Base-by-base conservation (phyloP, 768 basidiomycete species). In the Podaxis sp. region DNA sequence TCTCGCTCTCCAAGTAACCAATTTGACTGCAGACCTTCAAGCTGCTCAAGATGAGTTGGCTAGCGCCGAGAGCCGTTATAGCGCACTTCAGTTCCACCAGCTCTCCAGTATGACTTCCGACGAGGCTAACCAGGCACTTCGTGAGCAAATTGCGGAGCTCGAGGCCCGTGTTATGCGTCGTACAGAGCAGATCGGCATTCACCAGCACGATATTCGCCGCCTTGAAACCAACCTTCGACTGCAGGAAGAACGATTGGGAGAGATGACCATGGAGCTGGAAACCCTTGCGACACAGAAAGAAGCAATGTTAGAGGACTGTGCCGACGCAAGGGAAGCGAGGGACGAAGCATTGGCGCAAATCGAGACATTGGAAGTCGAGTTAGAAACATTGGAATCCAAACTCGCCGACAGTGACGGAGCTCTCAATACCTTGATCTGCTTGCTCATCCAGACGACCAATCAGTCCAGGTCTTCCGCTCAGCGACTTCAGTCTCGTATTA, bases 251-350 rank as follows among this genome's bases (percentile, higher is more conserved):
- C 80, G 89, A 6, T 72, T 92, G 41, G 72, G 70, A 2, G 92
- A 93, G 75, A 82, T 91, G 83, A 86, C 82, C 2, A 72, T 70
- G 17, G 92, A 94, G 67, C 71, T 91, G 61, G 91, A 91, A 68
- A 82, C 82, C 64, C 76, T 87, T 62, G 78, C 75, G 22, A 80
- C 84, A 4, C 83, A 92, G 76, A 91, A 88, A 71, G 85, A 85
- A 60, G 86, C 89, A 1, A 91, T 94, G 89, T 84, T 93, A 0
- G 91, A 93, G 65, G 92, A 94, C 69, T 93, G 92, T 67, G 87
- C 87, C 3, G 85, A 88, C 59, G 90, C 90, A 2, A 79, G 92
- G 57, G 88, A 88, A 59, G 83, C 87, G 22, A 80, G 92, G 38
- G 88, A 94, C 71, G 80, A 80, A 25, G 88, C 90, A 4, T 70